phyloP scores from a whole-genome alignment of 208 protist species.

The Porcisia deanei region DNA sequence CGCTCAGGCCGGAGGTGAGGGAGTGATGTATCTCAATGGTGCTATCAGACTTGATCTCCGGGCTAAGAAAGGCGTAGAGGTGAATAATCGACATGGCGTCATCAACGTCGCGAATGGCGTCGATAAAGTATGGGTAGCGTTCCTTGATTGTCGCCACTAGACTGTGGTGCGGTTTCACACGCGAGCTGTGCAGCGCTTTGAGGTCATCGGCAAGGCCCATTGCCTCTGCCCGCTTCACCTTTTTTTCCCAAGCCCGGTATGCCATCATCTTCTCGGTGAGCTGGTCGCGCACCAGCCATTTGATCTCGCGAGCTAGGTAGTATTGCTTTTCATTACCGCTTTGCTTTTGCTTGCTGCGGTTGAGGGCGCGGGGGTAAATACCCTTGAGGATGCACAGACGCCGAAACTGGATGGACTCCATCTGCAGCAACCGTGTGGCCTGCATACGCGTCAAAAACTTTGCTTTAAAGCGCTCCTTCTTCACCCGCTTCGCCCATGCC shows the following conservation, averaged over 20 bases:
- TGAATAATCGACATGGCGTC: conserved; percentile 97
- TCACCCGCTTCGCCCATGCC: conserved; percentile 87
- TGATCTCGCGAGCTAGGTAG: conserved; percentile 98
- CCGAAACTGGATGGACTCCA: conserved; percentile 93
- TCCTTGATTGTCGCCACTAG: conserved; percentile 96
- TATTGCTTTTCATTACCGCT: conserved; percentile 96
- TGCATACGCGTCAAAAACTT: conserved; percentile 94
- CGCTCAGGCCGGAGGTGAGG: conserved; percentile 80
- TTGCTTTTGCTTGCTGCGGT: conserved; percentile 95
- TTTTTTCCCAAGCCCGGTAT: conserved; percentile 91
- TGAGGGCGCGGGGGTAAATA: conserved; percentile 97
- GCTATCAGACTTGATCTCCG: conserved; percentile 67
- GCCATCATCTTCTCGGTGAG: conserved; percentile 96
- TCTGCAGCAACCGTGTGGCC: conserved; percentile 93
- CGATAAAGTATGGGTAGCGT: conserved; percentile 97
- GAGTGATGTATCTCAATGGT: conserved; percentile 81
- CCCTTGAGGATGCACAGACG: conserved; percentile 99
- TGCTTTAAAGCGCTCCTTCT: conserved; percentile 91
- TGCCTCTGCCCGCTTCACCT: conserved; percentile 90
- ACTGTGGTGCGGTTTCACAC: conserved; percentile 87
- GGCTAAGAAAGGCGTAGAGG: conserved; percentile 93
- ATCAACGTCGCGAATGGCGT: conserved; percentile 96
- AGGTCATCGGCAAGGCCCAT: conserved; percentile 75
- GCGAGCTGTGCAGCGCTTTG: conserved; percentile 54
- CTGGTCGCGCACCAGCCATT: conserved; percentile 96